Conservation (phyloP, 2,329 filamentous ascomycete genomes). For the Ceratocystis eucalypticola region DNA sequence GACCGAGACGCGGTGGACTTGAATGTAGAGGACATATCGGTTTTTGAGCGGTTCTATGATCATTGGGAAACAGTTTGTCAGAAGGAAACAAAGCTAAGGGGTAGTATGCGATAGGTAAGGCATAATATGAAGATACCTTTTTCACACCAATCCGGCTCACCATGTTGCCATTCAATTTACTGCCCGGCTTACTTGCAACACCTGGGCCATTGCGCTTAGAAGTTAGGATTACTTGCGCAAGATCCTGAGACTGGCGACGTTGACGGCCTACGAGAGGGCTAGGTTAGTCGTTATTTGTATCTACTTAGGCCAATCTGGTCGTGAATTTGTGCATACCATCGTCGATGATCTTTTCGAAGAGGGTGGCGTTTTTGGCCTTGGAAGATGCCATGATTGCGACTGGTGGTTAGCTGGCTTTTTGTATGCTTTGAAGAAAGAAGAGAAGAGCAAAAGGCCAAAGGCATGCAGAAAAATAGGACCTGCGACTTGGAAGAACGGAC, state of each 20-base stretch:
- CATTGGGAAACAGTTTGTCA: background rate
- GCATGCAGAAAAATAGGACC: background rate
- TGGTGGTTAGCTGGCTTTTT: background rate
- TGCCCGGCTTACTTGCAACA: constrained; percentile 26
- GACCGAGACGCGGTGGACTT: background rate
- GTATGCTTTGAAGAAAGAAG: background rate
- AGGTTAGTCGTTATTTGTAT: background rate
- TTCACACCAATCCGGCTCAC: constrained; percentile 60
- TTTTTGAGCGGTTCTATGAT: constrained; percentile 7
- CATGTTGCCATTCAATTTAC: constrained; percentile 26
- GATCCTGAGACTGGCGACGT: constrained; percentile 55
- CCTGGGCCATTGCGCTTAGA: constrained; percentile 45
- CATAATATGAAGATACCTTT: constrained; percentile 39
- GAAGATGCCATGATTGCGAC: background rate
- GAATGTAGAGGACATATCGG: background rate
- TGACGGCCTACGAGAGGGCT: constrained; percentile 39
- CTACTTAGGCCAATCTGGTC: background rate
- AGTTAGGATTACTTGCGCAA: constrained; percentile 57
- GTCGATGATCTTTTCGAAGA: constrained; percentile 44
- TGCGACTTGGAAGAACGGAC: background rate
- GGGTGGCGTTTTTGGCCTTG: constrained; percentile 34
- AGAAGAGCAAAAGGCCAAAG: background rate
- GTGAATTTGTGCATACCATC: constrained; percentile 30
- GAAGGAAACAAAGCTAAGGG: background rate
- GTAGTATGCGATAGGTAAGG: background rate